A percentile compares a stretch with the other conserved stretches of the same genome.
phyloP scores from a whole-genome alignment of 768 basidiomycete species.

The Lentinula aciculospora region DNA sequence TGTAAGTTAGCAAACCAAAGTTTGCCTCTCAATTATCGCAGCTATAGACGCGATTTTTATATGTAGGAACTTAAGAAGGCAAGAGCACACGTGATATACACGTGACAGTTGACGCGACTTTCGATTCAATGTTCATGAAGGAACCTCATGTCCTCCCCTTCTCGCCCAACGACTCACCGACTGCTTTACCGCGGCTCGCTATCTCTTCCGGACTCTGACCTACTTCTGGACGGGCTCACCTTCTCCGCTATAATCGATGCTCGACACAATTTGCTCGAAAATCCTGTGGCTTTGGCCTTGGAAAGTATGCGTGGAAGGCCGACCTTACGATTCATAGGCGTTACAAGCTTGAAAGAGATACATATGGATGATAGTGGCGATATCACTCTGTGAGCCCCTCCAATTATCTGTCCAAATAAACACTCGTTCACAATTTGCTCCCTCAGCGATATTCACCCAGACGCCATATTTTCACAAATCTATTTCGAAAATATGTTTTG shows the following conservation, averaged over 20 bases:
- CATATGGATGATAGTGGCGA: slow-evolving; percentile 57
- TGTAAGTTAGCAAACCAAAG: too few species aligned
- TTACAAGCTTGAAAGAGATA: slow-evolving; percentile 45
- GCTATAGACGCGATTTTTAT: too few species aligned
- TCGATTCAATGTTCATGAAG: too few species aligned
- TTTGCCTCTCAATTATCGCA: too few species aligned
- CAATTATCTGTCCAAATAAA: slow-evolving; percentile 17
- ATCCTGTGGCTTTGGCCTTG: slow-evolving; percentile 63
- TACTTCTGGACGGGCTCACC: slow-evolving; percentile 68
- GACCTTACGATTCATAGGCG: slow-evolving; percentile 52
- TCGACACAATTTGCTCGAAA: slow-evolving; percentile 47
- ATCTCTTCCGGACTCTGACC: slow-evolving; percentile 65
- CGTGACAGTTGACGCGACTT: neutral
- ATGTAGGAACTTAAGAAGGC: too few species aligned
- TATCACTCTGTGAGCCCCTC: slow-evolving; percentile 36
- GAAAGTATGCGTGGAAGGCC: slow-evolving; percentile 80
- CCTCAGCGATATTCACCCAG: slow-evolving; percentile 64
- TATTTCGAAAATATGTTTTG: slow-evolving; percentile 74
- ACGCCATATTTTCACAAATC: slow-evolving; percentile 50
- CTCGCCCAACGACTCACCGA: slow-evolving; percentile 27
- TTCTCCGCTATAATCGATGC: slow-evolving; percentile 51
- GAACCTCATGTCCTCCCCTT: slow-evolving; percentile 1
- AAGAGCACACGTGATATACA: neutral
- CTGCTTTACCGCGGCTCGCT: slow-evolving; percentile 74
- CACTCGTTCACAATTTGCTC: neutral